phyloP scores from a whole-genome alignment of 2,329 filamentous ascomycete genomes.

The Hymenoscyphus fructigenus region DNA sequence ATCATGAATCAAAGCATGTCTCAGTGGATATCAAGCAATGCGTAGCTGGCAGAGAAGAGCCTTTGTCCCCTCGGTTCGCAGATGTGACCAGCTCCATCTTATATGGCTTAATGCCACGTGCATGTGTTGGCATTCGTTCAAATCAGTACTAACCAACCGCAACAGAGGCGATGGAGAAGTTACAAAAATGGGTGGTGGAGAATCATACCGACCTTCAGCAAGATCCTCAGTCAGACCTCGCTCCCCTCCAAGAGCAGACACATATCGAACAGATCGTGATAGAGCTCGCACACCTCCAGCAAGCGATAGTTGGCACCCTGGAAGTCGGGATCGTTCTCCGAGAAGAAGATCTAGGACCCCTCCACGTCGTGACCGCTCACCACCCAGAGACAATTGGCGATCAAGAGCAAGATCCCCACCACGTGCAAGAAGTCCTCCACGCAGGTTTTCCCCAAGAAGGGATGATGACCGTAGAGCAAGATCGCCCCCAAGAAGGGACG shows the following conservation, averaged over 20 bases:
- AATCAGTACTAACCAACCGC: conserved; percentile 15
- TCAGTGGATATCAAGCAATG: conserved; percentile 3
- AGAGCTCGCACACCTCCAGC: conserved; percentile 29
- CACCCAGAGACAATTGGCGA: conserved; percentile 31
- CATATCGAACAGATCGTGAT: conserved; percentile 29
- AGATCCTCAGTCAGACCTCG: conserved; percentile 21
- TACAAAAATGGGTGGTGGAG: conserved; percentile 35
- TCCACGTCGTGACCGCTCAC: conserved; percentile 34
- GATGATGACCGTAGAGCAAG: conserved; percentile 40
- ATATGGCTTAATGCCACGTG: not conserved
- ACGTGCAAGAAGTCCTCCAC: conserved; percentile 33
- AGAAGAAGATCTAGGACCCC: conserved; percentile 35
- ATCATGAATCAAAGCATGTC: not conserved
- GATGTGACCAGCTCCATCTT: not conserved
- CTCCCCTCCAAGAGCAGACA: conserved; percentile 30
- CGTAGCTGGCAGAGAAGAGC: not conserved
- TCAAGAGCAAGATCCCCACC: conserved; percentile 31
- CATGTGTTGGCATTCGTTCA: not conserved
- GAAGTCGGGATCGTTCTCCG: conserved; percentile 32
- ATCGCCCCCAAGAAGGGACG: conserved; percentile 38
- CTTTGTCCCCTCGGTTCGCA: not conserved
- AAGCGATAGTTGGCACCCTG: conserved; percentile 34
- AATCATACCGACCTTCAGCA: conserved; percentile 35
- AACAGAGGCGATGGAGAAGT: conserved; percentile 36
- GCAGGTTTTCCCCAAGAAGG: conserved; percentile 38